Percentiles rank a stretch among this genome's conserved stretches.
Evolutionary conservation across 2,329 filamentous ascomycete genomes (phyloP).

Genomic region (Penicillium glabrum): DNA sequence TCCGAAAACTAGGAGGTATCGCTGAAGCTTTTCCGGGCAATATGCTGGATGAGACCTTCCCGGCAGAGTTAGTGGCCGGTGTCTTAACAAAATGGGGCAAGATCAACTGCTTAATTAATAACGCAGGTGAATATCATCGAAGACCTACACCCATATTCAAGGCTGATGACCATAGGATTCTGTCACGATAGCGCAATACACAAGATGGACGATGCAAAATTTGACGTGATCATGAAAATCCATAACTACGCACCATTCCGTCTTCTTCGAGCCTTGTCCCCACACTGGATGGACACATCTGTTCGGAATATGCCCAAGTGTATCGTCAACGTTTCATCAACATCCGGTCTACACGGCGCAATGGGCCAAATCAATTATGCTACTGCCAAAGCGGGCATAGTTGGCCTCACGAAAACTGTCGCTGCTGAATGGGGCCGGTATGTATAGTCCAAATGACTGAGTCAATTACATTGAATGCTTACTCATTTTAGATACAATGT

Average conservation of each 20-base stretch:
- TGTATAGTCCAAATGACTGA: not conserved
- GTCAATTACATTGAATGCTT: not conserved
- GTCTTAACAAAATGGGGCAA: conserved; percentile 7
- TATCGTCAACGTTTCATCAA: conserved; percentile 55
- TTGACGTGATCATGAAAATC: conserved; percentile 51
- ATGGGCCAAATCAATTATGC: conserved; percentile 57
- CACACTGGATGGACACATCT: conserved; percentile 49
- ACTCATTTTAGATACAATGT: conserved; percentile 43
- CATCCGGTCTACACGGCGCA: conserved; percentile 53
- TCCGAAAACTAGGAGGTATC: not conserved
- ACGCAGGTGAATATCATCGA: conserved; percentile 6
- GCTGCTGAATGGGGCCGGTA: conserved; percentile 54
- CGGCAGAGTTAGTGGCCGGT: not conserved
- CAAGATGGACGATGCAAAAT: conserved; percentile 14
- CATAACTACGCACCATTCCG: conserved; percentile 56
- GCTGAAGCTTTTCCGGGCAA: not conserved
- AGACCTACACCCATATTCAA: not conserved
- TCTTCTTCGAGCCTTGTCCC: conserved; percentile 50
- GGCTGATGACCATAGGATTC: conserved; percentile 2
- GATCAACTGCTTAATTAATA: conserved; percentile 12
- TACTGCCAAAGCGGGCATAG: conserved; percentile 53
- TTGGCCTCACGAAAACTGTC: conserved; percentile 55
- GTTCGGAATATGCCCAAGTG: conserved; percentile 17
- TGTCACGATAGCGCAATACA: conserved; percentile 15
- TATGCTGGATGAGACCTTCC: not conserved